These are phyloP conservation scores for Tuber brumale DNA, from an alignment of 495 filamentous ascomycete species.

Conservation along the genomic window DNA sequence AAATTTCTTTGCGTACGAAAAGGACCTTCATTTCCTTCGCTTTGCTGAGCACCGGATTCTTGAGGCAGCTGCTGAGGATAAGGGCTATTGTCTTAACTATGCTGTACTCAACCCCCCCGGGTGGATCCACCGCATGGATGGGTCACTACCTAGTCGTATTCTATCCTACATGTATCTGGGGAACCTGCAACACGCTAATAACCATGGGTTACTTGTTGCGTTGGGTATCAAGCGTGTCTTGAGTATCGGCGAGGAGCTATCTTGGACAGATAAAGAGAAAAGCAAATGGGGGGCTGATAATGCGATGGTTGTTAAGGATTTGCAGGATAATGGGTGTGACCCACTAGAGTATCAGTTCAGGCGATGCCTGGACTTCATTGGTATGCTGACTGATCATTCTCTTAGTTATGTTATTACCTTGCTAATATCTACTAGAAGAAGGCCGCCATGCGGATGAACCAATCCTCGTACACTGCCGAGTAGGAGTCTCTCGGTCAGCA, in stretches of 20 bases:
- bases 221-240: conserved; percentile 82
- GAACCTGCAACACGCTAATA: conserved; percentile 87
- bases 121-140: conserved; percentile 82
- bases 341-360: conserved; percentile 80
- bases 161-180: conserved; percentile 94
- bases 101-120: conserved; percentile 49
- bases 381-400: conserved; percentile 50
- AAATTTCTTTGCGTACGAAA: conserved; percentile 94
- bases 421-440: conserved; percentile 51
- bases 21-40: conserved; percentile 72
- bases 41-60: conserved; percentile 68
- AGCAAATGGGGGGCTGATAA: conserved; percentile 66
- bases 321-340: conserved; percentile 97
- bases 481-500: conserved; percentile 88
- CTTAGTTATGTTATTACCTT: conserved; percentile 1
- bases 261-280: conserved; percentile 65
- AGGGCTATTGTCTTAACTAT: conserved; percentile 37
- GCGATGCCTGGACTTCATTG: conserved; percentile 83
- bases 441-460: conserved; percentile 68
- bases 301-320: conserved; percentile 67
- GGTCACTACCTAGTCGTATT: conserved; percentile 80
- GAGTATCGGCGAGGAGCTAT: conserved; percentile 85
- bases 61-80: conserved; percentile 46
- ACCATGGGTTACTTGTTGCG: conserved; percentile 68
- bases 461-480: conserved; percentile 94